phyloP scores from a whole-genome alignment of 768 basidiomycete species.

The Mycena metata region DNA sequence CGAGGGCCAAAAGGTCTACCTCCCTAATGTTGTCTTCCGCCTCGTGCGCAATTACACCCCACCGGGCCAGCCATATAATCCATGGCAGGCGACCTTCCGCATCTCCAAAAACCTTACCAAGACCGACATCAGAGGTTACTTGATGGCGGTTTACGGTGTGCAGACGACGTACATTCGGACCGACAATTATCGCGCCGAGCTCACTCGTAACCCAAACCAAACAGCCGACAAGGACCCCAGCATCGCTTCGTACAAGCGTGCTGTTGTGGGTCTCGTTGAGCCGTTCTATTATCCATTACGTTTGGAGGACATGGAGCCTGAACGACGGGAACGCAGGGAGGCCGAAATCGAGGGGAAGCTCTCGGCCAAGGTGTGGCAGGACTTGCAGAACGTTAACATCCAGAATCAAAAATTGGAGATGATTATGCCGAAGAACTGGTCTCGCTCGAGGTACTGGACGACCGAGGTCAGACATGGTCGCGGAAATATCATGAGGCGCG shows the following conservation, averaged over 20 bases:
- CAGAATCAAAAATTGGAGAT: slow-evolving; percentile 52
- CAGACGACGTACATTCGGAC: slow-evolving; percentile 95
- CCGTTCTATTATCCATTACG: slow-evolving; percentile 95
- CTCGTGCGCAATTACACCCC: slow-evolving; percentile 88
- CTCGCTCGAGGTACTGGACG: slow-evolving; percentile 28
- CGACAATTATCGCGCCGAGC: slow-evolving; percentile 85
- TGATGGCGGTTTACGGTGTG: slow-evolving; percentile 88
- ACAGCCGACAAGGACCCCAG: slow-evolving; percentile 52
- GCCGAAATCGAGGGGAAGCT: slow-evolving; percentile 77
- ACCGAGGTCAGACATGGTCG: slow-evolving; percentile 32
- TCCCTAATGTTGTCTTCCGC: slow-evolving; percentile 88
- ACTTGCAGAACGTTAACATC: slow-evolving; percentile 53
- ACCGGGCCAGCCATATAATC: slow-evolving; percentile 86
- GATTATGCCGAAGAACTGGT: slow-evolving; percentile 49
- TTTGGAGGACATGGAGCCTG: slow-evolving; percentile 79
- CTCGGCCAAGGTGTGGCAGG: slow-evolving; percentile 55
- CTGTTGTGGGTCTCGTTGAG: slow-evolving; percentile 90
- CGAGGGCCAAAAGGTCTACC: slow-evolving; percentile 87
- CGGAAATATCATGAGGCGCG: slow-evolving; percentile 34
- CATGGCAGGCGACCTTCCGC: slow-evolving; percentile 95
- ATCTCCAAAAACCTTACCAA: slow-evolving; percentile 92
- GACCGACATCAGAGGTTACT: slow-evolving; percentile 90
- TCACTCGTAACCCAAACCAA: slow-evolving; percentile 47
- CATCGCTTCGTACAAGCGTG: slow-evolving; percentile 79
- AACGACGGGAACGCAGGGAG: slow-evolving; percentile 67